Evolutionary conservation across 305 asterid species (phyloP).

Genomic region (Solanum chacoense): DNA sequence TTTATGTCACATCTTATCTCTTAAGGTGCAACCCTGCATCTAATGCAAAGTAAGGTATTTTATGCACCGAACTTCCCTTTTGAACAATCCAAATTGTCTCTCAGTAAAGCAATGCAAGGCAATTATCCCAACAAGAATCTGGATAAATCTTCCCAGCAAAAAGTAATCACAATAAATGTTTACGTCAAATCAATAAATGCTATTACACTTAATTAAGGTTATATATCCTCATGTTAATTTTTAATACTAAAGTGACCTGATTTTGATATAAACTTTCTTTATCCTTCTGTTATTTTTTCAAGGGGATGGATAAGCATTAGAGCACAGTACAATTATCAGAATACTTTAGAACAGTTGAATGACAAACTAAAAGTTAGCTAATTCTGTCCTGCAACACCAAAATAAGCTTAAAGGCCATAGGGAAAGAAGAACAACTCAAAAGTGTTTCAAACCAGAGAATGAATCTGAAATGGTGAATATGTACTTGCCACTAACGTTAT

Average conservation of each 20-base stretch:
- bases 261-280: no score
- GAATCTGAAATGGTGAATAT: background rate
- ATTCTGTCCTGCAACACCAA: background rate
- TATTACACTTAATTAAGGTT: background rate
- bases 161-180: background rate
- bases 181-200: background rate
- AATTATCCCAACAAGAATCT: background rate
- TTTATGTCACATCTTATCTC: background rate
- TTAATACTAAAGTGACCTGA: background rate
- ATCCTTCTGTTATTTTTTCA: background rate
- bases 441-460: background rate
- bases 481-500: background rate
- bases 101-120: background rate
- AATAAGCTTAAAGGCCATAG: background rate
- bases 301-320: background rate
- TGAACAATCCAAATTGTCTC: background rate
- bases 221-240: background rate
- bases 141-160: background rate
- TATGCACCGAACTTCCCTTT: background rate
- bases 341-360: background rate
- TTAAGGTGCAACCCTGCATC: background rate
- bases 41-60: no score
- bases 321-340: background rate
- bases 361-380: background rate
- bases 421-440: background rate